Evolutionary conservation across 768 basidiomycete genomes (phyloP).

Genomic region (Amanita inopinata): DNA sequence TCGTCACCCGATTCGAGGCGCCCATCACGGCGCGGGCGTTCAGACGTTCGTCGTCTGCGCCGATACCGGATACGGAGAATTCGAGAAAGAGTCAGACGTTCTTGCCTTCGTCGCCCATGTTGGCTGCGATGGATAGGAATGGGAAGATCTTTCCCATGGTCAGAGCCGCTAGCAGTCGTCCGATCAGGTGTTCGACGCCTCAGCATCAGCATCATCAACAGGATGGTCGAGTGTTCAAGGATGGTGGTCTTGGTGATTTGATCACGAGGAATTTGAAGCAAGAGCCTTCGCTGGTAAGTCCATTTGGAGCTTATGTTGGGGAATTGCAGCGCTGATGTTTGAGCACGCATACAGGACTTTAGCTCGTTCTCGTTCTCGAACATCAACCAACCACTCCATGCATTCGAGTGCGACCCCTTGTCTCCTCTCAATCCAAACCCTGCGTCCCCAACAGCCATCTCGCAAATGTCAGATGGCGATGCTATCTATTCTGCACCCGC

Average conservation of each 20-base stretch:
- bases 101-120: slow-evolving; percentile 19
- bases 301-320: slow-evolving; percentile 6
- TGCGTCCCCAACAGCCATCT: background rate
- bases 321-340: slow-evolving; percentile 4
- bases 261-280: slow-evolving; percentile 25
- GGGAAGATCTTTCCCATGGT: slow-evolving; percentile 21
- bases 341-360: slow-evolving; percentile 26
- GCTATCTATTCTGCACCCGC: slow-evolving; percentile 1
- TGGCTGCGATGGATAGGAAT: slow-evolving; percentile 9
- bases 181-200: slow-evolving; percentile 21
- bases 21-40: slow-evolving; percentile 61
- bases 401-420: slow-evolving; percentile 22
- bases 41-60: slow-evolving; percentile 47
- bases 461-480: background rate
- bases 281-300: slow-evolving; percentile 42
- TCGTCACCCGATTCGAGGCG: slow-evolving; percentile 64
- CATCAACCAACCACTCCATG: slow-evolving; percentile 20
- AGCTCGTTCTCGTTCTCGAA: slow-evolving; percentile 37
- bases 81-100: slow-evolving; percentile 21
- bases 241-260: slow-evolving; percentile 16
- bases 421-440: slow-evolving; percentile 8
- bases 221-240: slow-evolving; percentile 6
- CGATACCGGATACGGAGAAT: slow-evolving; percentile 25
- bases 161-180: slow-evolving; percentile 30
- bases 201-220: slow-evolving; percentile 14